phyloP scores from a whole-genome alignment of 1,139 yeast genomes.

The Geotrichum histeridarum region DNA sequence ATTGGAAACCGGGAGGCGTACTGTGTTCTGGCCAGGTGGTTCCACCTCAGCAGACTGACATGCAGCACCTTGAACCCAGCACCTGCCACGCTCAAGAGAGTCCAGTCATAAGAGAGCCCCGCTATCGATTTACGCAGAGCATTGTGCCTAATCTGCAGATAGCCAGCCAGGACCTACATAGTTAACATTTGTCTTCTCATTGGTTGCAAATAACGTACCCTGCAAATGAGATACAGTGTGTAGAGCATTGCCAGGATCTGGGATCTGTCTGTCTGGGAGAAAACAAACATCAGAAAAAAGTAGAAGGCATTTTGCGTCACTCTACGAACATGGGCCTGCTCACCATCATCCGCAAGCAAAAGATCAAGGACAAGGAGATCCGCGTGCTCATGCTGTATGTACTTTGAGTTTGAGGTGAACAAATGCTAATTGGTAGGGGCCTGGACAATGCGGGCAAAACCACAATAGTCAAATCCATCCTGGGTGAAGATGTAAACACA shows the following conservation, averaged over 20 bases:
- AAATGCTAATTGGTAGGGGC: conserved; percentile 41
- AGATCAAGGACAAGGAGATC: conserved; percentile 70
- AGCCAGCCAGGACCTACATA: conserved; percentile 10
- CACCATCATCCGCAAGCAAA: conserved; percentile 75
- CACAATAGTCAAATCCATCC: conserved; percentile 57
- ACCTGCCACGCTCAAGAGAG: conserved; percentile 19
- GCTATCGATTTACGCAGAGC: conserved; percentile 17
- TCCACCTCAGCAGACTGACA: conserved; percentile 13
- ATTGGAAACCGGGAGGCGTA: conserved; percentile 15
- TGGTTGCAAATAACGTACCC: conserved; percentile 2
- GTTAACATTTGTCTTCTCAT: neutral
- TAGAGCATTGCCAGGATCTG: neutral
- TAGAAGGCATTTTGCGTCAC: conserved; percentile 1
- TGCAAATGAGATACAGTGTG: neutral
- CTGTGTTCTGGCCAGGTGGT: conserved; percentile 9
- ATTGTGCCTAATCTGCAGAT: conserved; percentile 17
- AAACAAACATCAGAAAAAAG: neutral
- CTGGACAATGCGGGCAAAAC: conserved; percentile 90
- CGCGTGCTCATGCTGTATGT: conserved; percentile 58
- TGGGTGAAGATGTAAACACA: conserved; percentile 40
- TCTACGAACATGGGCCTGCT: conserved; percentile 64
- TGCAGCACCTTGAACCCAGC: conserved; percentile 14
- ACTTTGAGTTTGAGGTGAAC: neutral
- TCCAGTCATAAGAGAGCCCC: conserved; percentile 21
- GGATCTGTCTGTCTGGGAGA: neutral